phyloP scores from a whole-genome alignment of 257 asterid genomes.

The Oldenlandia corymbosa region DNA sequence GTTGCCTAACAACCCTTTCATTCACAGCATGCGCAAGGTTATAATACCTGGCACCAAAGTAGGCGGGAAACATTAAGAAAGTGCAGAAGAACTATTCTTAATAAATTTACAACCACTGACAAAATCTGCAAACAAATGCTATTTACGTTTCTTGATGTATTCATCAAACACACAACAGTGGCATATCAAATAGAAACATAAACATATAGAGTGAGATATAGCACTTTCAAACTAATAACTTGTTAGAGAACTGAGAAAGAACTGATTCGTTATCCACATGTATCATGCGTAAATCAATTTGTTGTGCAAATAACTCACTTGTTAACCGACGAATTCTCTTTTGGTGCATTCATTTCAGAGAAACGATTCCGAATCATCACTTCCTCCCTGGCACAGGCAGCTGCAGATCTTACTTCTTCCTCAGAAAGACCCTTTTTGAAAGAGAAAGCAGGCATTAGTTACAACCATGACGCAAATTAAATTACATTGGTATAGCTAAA shows the following conservation, averaged over 20 bases:
- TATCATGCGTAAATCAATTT: neutral
- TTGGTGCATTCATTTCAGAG: constrained; percentile 98
- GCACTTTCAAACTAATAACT: neutral
- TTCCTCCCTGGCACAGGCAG: constrained; percentile 98
- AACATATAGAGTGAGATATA: neutral
- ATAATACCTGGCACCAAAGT: constrained; percentile 59
- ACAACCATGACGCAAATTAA: constrained; percentile 13
- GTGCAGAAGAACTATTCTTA: constrained; percentile 2
- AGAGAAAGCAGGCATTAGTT: constrained; percentile 20
- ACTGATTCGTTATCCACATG: neutral
- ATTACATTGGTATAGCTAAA: constrained; percentile 7
- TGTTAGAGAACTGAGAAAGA: neutral
- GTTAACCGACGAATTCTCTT: constrained; percentile 79
- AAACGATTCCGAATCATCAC: constrained; percentile 94
- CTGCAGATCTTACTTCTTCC: constrained; percentile 97
- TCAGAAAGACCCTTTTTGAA: constrained; percentile 84
- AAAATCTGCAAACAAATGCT: neutral
- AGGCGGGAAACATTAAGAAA: constrained; percentile 14
- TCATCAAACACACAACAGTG: neutral
- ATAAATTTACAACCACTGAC: neutral
- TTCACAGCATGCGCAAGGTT: constrained; percentile 98
- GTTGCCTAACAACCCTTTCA: constrained; percentile 91
- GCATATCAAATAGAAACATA: neutral
- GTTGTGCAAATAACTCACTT: constrained; percentile 44
- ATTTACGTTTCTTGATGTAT: neutral